Percentiles rank a stretch among this genome's conserved stretches.
phyloP scores from a whole-genome alignment of 1,284 basidiomycete genomes.

The Microbotryum silenes-acaulis region DNA sequence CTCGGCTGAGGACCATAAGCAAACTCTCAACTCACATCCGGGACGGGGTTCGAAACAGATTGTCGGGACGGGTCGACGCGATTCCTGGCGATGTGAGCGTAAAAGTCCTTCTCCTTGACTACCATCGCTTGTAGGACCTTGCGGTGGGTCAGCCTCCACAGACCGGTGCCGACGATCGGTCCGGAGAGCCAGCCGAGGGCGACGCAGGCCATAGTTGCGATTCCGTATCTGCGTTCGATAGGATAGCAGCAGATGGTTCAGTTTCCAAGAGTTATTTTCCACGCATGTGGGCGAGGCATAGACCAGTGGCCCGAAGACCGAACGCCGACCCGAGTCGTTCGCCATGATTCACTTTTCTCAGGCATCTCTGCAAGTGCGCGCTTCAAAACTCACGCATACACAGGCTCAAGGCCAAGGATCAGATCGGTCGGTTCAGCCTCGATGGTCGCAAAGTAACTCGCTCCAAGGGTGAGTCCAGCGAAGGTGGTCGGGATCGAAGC shows the following conservation, averaged over 20 bases:
- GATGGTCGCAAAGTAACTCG: constrained; percentile 24
- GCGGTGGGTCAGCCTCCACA: constrained; percentile 31
- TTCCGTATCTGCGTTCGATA: constrained; percentile 20
- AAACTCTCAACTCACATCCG: not conserved
- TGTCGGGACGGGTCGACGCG: constrained; percentile 34
- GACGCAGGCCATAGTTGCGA: constrained; percentile 31
- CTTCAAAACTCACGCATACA: constrained; percentile 19
- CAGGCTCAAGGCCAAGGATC: constrained; percentile 33
- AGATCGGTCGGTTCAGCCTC: constrained; percentile 27
- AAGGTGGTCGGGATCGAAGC: constrained; percentile 34
- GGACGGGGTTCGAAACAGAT: constrained; percentile 29
- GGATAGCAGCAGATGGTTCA: not conserved
- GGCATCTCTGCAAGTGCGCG: not conserved
- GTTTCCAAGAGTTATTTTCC: not conserved
- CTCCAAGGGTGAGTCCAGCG: constrained; percentile 25
- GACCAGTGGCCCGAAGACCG: not conserved
- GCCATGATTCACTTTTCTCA: not conserved
- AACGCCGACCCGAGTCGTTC: not conserved
- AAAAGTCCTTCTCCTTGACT: constrained; percentile 35
- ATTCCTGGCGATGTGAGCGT: constrained; percentile 31
- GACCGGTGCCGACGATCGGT: constrained; percentile 27
- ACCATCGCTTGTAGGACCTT: constrained; percentile 27
- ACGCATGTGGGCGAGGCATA: too few species aligned
- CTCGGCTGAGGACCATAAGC: not conserved
- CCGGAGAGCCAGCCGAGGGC: constrained; percentile 35